Base-by-base conservation (phyloP, 2,329 filamentous ascomycete genomes). In the Ascochyta viciae-villosae region DNA sequence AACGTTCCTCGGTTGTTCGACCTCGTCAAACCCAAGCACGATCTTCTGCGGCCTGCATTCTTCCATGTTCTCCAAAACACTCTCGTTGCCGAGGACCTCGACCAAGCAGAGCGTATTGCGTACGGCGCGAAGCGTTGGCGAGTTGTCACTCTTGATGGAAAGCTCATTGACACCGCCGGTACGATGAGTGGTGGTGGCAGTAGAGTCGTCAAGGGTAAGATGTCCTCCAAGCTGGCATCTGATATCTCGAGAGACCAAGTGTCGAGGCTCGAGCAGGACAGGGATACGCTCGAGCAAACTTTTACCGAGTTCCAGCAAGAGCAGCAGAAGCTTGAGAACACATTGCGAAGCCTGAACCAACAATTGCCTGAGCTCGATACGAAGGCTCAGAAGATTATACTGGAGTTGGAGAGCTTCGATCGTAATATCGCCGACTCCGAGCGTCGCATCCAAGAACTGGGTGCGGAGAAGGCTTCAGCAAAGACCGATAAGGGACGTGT, bases 161-260 rank as follows among this genome's bases (percentile, higher is more conserved):
- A 97, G 75, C 84, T 99, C 48, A 98, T 99, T 64, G 95, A 99
- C 79, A 96, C 96, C 74, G 97, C 94, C 1, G 95, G 95, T 82
- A 98, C 95, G 33, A 98, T 99, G 95, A 96, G 91, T 55, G 95
- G 95, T 81, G 95, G 95, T 82, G 95, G 95, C 53, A 94, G 87
- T 41, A 90, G 91, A 15, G 91, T 95, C 53, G 93, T 94, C 67
- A 92, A 89, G 71, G 96, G 96, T 0, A 87, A 92, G 54, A 99
- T 99, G 96, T 98, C 94, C 0, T 96, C 93, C 10, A 98, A 96
- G 77, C 87, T 96, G 41, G 88, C 90, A n/a, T 85, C 91, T 1
- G 92, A 96, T 54, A 90, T 89, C 15, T 90, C 87, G 47, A 93
- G 92, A 74, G 94, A 98, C 63, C 90, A 96, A 69, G 94, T 99